These are phyloP conservation scores for Teratosphaeria zuluensis DNA, from an alignment of 2,329 filamentous ascomycete species.

Conservation along the genomic window DNA sequence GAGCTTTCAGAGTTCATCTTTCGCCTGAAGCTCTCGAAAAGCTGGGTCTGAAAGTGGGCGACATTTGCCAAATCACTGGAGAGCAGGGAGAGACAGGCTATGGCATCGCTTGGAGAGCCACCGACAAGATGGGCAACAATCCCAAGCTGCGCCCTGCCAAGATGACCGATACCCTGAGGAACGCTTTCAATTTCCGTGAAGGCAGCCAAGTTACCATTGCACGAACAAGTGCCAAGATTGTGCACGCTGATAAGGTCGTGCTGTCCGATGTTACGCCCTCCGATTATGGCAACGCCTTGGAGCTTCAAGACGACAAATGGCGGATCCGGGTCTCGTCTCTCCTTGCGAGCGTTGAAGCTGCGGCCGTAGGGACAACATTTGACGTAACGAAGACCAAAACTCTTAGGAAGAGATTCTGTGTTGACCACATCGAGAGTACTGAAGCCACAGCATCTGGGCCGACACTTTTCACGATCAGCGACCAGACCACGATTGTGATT, in stretches of 20 bases:
- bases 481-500: constrained; percentile 14
- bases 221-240: constrained; percentile 41
- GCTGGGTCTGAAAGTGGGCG: constrained; percentile 47
- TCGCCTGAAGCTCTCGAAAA: constrained; percentile 46
- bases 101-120: constrained; percentile 54
- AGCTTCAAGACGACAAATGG: constrained; percentile 25
- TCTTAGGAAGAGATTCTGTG: constrained; percentile 51
- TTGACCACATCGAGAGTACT: constrained; percentile 44
- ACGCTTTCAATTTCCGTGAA: constrained; percentile 61
- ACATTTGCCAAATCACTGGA: constrained; percentile 44
- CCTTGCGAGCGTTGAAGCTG: constrained; percentile 53
- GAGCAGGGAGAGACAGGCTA: constrained; percentile 36
- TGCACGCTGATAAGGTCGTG: constrained; percentile 48
- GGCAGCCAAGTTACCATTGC: constrained; percentile 58
- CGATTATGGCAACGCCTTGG: constrained; percentile 16
- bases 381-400: constrained; percentile 51
- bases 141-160: constrained; percentile 59
- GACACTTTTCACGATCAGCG: constrained; percentile 11
- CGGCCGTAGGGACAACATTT: constrained; percentile 62
- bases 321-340: constrained; percentile 5
- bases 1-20: constrained; percentile 51
- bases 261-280: constrained; percentile 49
- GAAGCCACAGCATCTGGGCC: constrained; percentile 2
- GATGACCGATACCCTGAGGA: constrained; percentile 64
- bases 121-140: constrained; percentile 40